Evolutionary conservation across 208 protist genomes (phyloP).

Genomic region (Herpetomonas muscarum): DNA sequence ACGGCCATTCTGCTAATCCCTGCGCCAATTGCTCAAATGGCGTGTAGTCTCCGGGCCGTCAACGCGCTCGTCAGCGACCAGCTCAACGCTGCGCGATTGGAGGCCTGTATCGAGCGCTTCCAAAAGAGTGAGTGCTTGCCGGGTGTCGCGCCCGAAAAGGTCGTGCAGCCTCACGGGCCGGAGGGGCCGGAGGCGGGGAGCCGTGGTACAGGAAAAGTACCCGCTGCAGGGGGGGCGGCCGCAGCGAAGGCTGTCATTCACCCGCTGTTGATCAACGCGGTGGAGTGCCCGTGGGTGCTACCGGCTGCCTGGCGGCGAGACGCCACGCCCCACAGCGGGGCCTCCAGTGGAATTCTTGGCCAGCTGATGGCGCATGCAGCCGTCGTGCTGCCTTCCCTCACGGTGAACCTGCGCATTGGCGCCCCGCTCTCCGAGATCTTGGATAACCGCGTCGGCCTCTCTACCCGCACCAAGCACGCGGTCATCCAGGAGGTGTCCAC

Average conservation of each 20-base stretch:
- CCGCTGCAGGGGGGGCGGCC: neutral
- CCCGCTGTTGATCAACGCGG: neutral
- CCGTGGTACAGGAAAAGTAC: too few species aligned
- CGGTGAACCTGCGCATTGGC: neutral
- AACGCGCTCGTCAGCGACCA: too few species aligned
- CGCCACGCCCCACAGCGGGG: neutral
- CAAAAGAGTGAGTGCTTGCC: too few species aligned
- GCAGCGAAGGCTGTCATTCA: neutral
- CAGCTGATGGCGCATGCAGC: too few species aligned
- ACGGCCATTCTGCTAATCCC: too few species aligned
- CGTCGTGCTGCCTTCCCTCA: neutral
- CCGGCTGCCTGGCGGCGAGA: neutral
- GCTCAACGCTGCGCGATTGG: too few species aligned
- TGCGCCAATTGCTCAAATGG: too few species aligned
- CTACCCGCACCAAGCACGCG: constrained; percentile 13
- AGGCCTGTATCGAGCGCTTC: too few species aligned
- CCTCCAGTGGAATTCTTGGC: neutral
- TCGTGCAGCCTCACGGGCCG: too few species aligned
- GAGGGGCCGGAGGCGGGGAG: too few species aligned
- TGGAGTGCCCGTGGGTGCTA: neutral
- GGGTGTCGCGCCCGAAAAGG: too few species aligned
- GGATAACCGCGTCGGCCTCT: constrained; percentile 2
- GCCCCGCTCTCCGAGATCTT: neutral
- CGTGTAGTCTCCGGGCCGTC: too few species aligned
- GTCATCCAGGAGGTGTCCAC: constrained; percentile 25